Conservation (phyloP, 306 rosid genomes). For the Dicorynia guianensis region DNA sequence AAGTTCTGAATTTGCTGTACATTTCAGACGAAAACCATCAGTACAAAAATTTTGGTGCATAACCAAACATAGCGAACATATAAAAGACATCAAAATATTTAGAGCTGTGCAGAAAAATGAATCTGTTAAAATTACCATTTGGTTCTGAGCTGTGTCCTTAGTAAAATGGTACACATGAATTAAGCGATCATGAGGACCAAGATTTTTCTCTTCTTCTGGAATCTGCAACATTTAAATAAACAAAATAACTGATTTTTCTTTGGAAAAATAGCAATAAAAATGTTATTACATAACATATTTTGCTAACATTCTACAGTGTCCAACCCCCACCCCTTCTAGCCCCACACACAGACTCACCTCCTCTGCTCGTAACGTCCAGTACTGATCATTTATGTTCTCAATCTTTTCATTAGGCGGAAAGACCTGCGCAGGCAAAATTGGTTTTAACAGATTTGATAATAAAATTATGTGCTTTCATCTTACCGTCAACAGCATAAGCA, state of each 20-base stretch:
- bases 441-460: slow-evolving; percentile 24
- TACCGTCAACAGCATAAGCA: slow-evolving; percentile 12
- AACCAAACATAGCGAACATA: slow-evolving; percentile 1
- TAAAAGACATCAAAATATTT: slow-evolving; percentile 23
- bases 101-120: slow-evolving; percentile 27
- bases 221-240: slow-evolving; percentile 50
- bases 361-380: slow-evolving; percentile 95
- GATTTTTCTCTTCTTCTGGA: slow-evolving; percentile 88
- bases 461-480: background rate
- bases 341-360: slow-evolving; percentile 58
- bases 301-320: background rate
- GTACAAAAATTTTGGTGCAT: background rate
- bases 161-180: slow-evolving; percentile 92
- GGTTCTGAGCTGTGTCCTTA: slow-evolving; percentile 82
- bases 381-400: slow-evolving; percentile 87
- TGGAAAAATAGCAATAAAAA: slow-evolving; percentile 1
- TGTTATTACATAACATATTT: background rate
- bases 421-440: slow-evolving; percentile 58
- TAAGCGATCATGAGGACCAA: slow-evolving; percentile 74
- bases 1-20: slow-evolving; percentile 87
- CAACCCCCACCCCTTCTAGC: background rate
- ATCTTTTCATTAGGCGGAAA: slow-evolving; percentile 87
- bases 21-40: slow-evolving; percentile 32
- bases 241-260: background rate
- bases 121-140: slow-evolving; percentile 56